A percentile compares a stretch with the other conserved stretches of the same genome.
phyloP scores from a whole-genome alignment of 495 filamentous ascomycete genomes.

The Penicillium herquei region DNA sequence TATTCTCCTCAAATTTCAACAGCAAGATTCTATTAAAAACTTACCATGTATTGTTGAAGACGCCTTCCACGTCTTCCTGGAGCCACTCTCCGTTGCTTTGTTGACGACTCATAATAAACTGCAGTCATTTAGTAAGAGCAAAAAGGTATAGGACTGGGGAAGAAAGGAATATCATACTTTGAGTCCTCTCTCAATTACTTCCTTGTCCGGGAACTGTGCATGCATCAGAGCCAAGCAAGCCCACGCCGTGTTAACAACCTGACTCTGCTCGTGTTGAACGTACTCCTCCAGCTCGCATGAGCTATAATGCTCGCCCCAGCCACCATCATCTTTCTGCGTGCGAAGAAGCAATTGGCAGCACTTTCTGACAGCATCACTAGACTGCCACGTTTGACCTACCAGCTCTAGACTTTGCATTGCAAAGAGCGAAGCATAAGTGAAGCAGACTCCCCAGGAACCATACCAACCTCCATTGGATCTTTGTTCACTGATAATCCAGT shows the following conservation, averaged over 20 bases:
- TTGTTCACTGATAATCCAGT: neutral
- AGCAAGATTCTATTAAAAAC: neutral
- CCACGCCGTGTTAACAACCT: neutral
- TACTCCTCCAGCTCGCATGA: neutral
- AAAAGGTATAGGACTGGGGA: neutral
- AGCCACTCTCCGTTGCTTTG: neutral
- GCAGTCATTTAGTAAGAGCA: neutral
- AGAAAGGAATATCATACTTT: neutral
- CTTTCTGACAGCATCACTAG: neutral
- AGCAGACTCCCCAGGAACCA: neutral
- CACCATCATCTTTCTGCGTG: neutral
- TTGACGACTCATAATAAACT: conserved; percentile 1
- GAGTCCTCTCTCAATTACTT: neutral
- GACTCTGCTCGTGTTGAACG: neutral
- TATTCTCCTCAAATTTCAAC: too few species aligned
- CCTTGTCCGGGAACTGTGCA: neutral
- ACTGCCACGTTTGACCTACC: neutral
- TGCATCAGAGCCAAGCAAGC: neutral
- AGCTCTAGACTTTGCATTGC: neutral
- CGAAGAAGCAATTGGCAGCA: neutral
- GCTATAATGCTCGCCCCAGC: neutral
- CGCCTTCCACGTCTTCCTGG: neutral
- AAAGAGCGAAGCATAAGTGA: neutral
- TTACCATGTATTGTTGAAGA: neutral
- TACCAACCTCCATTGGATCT: neutral